A percentile compares a stretch with the other conserved stretches of the same genome.
Evolutionary conservation across 805 yeast species (phyloP).

Genomic region (Ogataea saltuana): DNA sequence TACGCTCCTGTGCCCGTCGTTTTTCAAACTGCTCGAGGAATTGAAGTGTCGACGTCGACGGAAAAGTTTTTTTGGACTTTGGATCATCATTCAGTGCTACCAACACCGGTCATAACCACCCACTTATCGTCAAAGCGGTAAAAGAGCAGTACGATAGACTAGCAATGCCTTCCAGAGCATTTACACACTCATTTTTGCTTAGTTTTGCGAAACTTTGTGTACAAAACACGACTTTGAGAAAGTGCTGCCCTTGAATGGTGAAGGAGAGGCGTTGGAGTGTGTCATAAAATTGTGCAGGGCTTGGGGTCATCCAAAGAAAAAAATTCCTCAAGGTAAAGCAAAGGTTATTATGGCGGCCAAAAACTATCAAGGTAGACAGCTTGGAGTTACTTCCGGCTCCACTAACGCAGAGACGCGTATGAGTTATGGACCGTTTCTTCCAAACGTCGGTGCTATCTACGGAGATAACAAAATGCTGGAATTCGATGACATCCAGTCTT

Average conservation of each 20-base stretch:
- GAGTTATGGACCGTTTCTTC: slow-evolving; percentile 37
- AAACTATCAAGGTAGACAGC: slow-evolving; percentile 42
- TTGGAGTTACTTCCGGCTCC: slow-evolving; percentile 42
- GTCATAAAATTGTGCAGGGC: slow-evolving; percentile 39
- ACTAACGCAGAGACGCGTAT: slow-evolving; percentile 35
- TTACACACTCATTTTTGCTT: slow-evolving; percentile 28
- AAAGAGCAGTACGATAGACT: slow-evolving; percentile 32
- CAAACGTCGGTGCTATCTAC: slow-evolving; percentile 33
- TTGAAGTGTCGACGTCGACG: slow-evolving; percentile 31
- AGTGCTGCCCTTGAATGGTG: slow-evolving; percentile 36
- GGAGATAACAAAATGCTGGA: slow-evolving; percentile 31
- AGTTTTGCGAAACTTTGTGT: slow-evolving; percentile 32
- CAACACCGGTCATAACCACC: slow-evolving; percentile 34
- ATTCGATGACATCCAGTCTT: slow-evolving; percentile 30
- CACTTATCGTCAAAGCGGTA: slow-evolving; percentile 33
- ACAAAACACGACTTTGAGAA: slow-evolving; percentile 29
- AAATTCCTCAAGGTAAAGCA: slow-evolving; percentile 28
- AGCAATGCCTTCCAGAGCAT: slow-evolving; percentile 35
- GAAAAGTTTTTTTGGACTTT: slow-evolving; percentile 29
- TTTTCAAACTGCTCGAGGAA: slow-evolving; percentile 25
- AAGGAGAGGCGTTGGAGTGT: slow-evolving; percentile 40
- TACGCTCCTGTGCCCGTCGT: slow-evolving; percentile 34
- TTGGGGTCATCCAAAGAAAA: slow-evolving; percentile 34
- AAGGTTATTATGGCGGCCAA: slow-evolving; percentile 36
- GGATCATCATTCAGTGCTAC: slow-evolving; percentile 32